A percentile compares a stretch with the other conserved stretches of the same genome.
These are phyloP conservation scores for Hyparrhenia diplandra DNA, from an alignment of 176 grass and related monocot species.

Conservation along the genomic window DNA sequence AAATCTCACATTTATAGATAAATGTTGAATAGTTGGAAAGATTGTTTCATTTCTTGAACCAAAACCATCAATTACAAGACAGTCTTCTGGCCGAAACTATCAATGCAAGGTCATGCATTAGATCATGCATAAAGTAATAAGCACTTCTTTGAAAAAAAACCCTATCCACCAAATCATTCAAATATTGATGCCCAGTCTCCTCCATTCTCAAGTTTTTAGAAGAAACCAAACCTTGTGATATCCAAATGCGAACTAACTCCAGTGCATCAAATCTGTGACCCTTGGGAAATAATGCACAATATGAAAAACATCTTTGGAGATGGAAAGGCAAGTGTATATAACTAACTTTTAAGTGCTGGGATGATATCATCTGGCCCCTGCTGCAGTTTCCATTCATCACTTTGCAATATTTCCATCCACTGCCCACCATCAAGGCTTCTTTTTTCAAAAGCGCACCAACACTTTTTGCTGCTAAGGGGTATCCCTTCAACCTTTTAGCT, in stretches of 20 bases:
- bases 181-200: not conserved
- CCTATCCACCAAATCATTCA: not conserved
- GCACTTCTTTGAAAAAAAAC: not conserved
- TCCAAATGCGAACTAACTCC: not conserved
- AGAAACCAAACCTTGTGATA: not conserved
- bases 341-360: not conserved
- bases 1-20: not conserved
- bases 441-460: not conserved
- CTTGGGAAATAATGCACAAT: slow-evolving; percentile 7
- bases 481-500: slow-evolving; percentile 14
- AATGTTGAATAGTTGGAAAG: slow-evolving; percentile 1
- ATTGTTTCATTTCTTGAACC: not conserved
- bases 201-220: not conserved
- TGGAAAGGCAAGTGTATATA: slow-evolving; percentile 8
- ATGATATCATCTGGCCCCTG: not conserved
- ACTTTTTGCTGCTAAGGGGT: slow-evolving; percentile 25
- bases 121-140: not conserved
- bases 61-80: not conserved
- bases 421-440: slow-evolving; percentile 8
- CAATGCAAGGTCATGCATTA: not conserved
- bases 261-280: not conserved
- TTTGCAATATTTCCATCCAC: slow-evolving; percentile 9
- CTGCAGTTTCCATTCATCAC: slow-evolving; percentile 13
- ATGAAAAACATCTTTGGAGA: slow-evolving; percentile 1
- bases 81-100: not conserved